Conservation (phyloP, 495 filamentous ascomycete species). For the Penicillium pulvis region DNA sequence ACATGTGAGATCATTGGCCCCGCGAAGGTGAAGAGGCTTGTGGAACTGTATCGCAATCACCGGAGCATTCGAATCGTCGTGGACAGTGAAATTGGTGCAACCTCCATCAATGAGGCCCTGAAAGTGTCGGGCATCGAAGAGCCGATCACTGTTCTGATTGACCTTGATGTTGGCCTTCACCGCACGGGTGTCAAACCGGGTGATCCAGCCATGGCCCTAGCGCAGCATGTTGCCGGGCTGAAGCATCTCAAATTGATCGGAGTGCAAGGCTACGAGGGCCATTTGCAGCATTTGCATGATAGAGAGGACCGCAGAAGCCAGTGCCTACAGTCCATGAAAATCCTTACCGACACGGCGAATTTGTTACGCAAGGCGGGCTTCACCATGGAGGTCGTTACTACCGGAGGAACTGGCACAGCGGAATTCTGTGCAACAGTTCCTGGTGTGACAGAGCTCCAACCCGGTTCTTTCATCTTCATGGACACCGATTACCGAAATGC, state of each 20-base stretch:
- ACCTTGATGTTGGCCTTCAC: slow-evolving; percentile 41
- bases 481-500: slow-evolving; percentile 44
- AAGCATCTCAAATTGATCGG: slow-evolving; percentile 34
- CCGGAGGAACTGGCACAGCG: slow-evolving; percentile 39
- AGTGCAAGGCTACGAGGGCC: slow-evolving; percentile 42
- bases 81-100: slow-evolving; percentile 35
- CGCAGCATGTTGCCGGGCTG: slow-evolving; percentile 25
- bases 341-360: slow-evolving; percentile 32
- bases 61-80: slow-evolving; percentile 36
- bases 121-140: slow-evolving; percentile 23
- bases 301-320: slow-evolving; percentile 31
- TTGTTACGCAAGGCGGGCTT: slow-evolving; percentile 32
- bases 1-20: slow-evolving; percentile 39
- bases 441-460: slow-evolving; percentile 42
- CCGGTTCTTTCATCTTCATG: slow-evolving; percentile 47
- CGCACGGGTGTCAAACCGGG: slow-evolving; percentile 36
- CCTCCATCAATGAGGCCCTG: slow-evolving; percentile 36
- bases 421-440: slow-evolving; percentile 43
- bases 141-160: slow-evolving; percentile 33
- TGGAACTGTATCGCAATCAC: slow-evolving; percentile 34
- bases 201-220: slow-evolving; percentile 31
- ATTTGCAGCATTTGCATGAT: slow-evolving; percentile 39
- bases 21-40: slow-evolving; percentile 34
- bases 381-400: slow-evolving; percentile 37
- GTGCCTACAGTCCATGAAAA: slow-evolving; percentile 36